A percentile compares a stretch with the other conserved stretches of the same genome.
Evolutionary conservation across 257 asterid species (phyloP).

Genomic region (Rauvolfia tetraphylla): DNA sequence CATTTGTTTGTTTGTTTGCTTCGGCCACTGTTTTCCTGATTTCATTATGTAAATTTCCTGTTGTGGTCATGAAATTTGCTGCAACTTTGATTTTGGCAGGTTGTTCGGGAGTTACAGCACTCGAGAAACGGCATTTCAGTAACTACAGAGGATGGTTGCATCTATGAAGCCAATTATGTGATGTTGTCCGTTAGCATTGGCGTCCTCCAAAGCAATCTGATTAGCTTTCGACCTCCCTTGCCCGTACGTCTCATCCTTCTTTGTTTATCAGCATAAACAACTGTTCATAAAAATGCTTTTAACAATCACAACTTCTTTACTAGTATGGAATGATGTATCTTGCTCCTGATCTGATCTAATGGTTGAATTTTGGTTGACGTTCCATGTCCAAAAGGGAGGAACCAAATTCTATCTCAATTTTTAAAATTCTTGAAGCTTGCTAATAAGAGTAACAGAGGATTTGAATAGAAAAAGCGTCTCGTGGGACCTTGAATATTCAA

Average conservation of each 20-base stretch:
- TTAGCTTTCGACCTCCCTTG: conserved; percentile 65
- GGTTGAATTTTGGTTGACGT: no score
- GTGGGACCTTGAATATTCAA: conserved; percentile 18
- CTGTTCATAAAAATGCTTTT: not conserved
- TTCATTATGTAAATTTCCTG: not conserved
- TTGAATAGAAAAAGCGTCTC: not conserved
- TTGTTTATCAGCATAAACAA: not conserved
- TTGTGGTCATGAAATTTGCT: not conserved
- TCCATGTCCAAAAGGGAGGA: no score
- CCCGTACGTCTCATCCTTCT: conserved; percentile 48
- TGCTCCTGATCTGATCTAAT: not conserved
- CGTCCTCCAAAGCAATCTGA: conserved; percentile 81
- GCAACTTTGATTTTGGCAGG: conserved; percentile 46
- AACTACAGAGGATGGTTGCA: conserved; percentile 75
- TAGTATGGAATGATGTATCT: not conserved
- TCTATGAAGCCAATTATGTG: conserved; percentile 83
- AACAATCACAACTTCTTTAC: no score
- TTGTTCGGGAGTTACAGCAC: conserved; percentile 80
- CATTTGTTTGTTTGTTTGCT: no score
- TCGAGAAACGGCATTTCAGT: conserved; percentile 75
- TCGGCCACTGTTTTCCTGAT: conserved; percentile 12
- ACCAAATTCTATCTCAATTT: not conserved
- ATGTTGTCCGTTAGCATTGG: conserved; percentile 89
- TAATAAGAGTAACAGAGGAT: not conserved
- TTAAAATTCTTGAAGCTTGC: not conserved